Evolutionary conservation across 352 stramenopile genomes (phyloP), one percentile per base, ranked within the genome.

Genomic region (Pythium utonaiense): DNA sequence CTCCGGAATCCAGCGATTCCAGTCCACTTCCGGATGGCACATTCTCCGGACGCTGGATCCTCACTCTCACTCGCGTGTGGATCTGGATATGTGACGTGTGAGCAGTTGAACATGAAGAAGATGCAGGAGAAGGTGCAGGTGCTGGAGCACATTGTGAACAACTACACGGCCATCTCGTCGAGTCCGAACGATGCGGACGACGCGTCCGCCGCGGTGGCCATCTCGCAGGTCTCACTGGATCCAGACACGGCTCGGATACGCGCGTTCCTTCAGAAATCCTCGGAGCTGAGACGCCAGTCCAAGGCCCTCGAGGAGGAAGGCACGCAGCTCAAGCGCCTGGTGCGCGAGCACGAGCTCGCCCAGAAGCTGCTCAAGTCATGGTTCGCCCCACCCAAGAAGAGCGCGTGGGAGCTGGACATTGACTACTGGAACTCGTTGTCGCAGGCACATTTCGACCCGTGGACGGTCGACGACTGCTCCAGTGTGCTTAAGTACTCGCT

Each of bases 311-410:
- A 70, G 47, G 14, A 52, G 2, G 41, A 70, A 49, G 45, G 47
- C 36, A 33, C 53, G 17, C 64, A 70, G 33, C 48, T 70, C 34
- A 52, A 57, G 41, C 38, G 50, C 16, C 44, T 62, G 10, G 33
- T 70, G 52, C 63, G 63, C 24, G 63, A 70, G 40, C 63, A 70
- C 51, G 57, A 65, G 57, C 45, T 66, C 14, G 44, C 57, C 25
- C 51, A 65, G 17, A 70, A 70, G 53, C 38, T 70, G 51, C 51
- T 70, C 51, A 54, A 45, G 30, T 66, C 57, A 21, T 70, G 63
- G 63, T 55, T 66, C 52, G 52, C 51, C 17, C 52, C 63, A 19
- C 51, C 63, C 36, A 58, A 61, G 25, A 65, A 70, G 41, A 60
- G 25, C 21, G 45, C 63, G 27, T 70, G 63, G 63, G 63, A 61